Evolutionary conservation across 2,329 filamentous ascomycete species (phyloP), one percentile per base, ranked within the genome.

Genomic region (Dryadomyces sulphureus): DNA sequence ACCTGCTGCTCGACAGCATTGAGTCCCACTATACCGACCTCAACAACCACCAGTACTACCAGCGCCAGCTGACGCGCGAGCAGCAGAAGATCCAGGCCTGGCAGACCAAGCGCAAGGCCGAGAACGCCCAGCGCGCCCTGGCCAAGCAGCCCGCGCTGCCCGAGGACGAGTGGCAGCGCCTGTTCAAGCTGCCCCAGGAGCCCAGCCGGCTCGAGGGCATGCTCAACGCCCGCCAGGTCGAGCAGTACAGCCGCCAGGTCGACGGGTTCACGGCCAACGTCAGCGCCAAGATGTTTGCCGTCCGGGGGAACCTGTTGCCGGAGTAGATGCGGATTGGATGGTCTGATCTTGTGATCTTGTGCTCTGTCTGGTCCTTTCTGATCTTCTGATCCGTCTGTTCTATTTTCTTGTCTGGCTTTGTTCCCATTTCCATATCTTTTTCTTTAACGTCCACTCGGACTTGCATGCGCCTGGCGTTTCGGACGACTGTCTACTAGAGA

Each of bases 31-130:
- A 96, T 70, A 94, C 89, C 50, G 92, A 98, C 67, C 83, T 94
- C 63, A 96, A 96, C 79, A 98, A 98, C 76, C 92, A 93, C 71
- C 89, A 95, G 66, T 79, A 77, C 75, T 95, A 95, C 72, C 88
- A 95, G 69, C 79, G 92, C 59, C 88, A 93, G 60, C 75, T 96
- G 48, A 83, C 81, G 45, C 85, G 92, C 56, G 92, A 98, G 70
- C 92, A 98, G 70, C 70, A 84, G 58, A 98, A 96, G 77, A 95
- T 98, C 57, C 81, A 85, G 46, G 83, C 88, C 54, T 98, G 92
- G 92, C 90, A 96, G 69, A 70, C 81, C 51, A 96, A 98, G 79
- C 83, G 92, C 61, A 94, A 94, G 72, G 81, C 86, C 16, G 92
- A 98, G 75, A 98, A 98, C 61, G 81, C 83, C 25, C 82, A 81